A percentile compares a stretch with the other conserved stretches of the same genome.
These are phyloP conservation scores for Chytriomyces sp. DNA, from an alignment of 192 early-diverging fungal species.

Conservation along the genomic window DNA sequence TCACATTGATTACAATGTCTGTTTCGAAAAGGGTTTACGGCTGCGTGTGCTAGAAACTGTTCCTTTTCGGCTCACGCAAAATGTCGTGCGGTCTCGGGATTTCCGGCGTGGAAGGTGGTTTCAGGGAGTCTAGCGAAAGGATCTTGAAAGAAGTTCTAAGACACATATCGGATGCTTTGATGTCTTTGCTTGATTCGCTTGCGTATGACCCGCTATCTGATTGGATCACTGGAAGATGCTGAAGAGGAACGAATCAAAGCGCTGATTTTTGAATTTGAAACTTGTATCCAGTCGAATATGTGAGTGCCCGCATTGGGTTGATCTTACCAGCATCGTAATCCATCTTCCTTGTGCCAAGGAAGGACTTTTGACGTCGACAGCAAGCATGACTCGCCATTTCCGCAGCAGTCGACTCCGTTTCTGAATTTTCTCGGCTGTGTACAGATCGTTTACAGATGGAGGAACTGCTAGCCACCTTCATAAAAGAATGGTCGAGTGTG, in stretches of 20 bases:
- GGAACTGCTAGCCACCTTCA: too few species aligned
- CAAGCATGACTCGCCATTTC: neutral
- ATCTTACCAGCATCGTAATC: neutral
- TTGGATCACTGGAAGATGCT: conserved; percentile 44
- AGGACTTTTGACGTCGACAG: neutral
- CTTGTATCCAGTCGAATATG: conserved; percentile 50
- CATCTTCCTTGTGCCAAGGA: neutral
- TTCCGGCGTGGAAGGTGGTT: conserved; percentile 52
- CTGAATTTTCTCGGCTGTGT: neutral
- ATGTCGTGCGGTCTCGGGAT: conserved; percentile 49
- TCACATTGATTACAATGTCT: conserved; percentile 80
- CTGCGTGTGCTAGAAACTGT: conserved; percentile 73
- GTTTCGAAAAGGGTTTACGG: conserved; percentile 70
- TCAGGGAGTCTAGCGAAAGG: conserved; percentile 49
- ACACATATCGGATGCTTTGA: conserved; percentile 48
- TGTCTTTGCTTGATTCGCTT: conserved; percentile 61
- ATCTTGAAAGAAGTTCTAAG: conserved; percentile 43
- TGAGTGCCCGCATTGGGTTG: conserved; percentile 17
- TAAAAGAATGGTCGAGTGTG: too few species aligned
- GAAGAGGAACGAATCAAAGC: conserved; percentile 37
- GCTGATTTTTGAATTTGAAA: conserved; percentile 53
- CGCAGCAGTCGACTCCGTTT: neutral
- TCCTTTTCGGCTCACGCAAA: conserved; percentile 76
- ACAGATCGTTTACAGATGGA: too few species aligned
- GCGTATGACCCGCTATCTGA: conserved; percentile 64